These are phyloP conservation scores for Xerocomellus amylosporus DNA, from an alignment of 768 basidiomycete genomes.

Conservation along the genomic window DNA sequence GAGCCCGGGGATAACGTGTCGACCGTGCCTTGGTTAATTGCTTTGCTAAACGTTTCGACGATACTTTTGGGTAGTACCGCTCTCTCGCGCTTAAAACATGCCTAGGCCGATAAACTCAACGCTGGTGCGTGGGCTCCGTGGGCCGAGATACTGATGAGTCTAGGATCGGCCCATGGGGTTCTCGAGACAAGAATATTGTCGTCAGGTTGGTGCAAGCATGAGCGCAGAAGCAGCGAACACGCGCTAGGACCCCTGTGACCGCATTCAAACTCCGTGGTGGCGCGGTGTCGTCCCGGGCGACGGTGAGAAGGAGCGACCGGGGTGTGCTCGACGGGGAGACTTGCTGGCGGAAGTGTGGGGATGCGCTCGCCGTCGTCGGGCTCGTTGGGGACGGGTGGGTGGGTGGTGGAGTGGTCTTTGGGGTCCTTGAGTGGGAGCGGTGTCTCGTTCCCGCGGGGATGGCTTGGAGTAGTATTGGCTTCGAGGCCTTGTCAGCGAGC, in stretches of 20 bases:
- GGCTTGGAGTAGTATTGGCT: constrained; percentile 23
- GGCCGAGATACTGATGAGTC: background rate
- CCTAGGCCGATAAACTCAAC: background rate
- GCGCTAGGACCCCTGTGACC: constrained; percentile 27
- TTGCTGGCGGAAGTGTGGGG: background rate
- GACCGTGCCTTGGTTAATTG: background rate
- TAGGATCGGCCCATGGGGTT: background rate
- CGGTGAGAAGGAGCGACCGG: background rate
- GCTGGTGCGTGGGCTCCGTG: background rate
- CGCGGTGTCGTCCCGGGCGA: background rate
- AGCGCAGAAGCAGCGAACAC: constrained; percentile 8
- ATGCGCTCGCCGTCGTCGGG: constrained; percentile 1
- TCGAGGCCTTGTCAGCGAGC: constrained; percentile 29
- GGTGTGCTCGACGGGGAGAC: background rate
- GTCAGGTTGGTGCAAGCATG: background rate
- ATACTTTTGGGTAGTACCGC: too few species aligned
- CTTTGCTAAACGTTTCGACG: too few species aligned
- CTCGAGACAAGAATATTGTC: background rate
- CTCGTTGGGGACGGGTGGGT: background rate
- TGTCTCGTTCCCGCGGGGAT: constrained; percentile 33
- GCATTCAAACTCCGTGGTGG: constrained; percentile 32
- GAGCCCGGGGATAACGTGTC: background rate
- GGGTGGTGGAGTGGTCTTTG: constrained; percentile 8
- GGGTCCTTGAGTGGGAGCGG: constrained; percentile 24
- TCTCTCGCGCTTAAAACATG: too few species aligned